These are phyloP conservation scores for Aspergillus fijiensis DNA, from an alignment of 2,329 filamentous ascomycete species.

Conservation along the genomic window DNA sequence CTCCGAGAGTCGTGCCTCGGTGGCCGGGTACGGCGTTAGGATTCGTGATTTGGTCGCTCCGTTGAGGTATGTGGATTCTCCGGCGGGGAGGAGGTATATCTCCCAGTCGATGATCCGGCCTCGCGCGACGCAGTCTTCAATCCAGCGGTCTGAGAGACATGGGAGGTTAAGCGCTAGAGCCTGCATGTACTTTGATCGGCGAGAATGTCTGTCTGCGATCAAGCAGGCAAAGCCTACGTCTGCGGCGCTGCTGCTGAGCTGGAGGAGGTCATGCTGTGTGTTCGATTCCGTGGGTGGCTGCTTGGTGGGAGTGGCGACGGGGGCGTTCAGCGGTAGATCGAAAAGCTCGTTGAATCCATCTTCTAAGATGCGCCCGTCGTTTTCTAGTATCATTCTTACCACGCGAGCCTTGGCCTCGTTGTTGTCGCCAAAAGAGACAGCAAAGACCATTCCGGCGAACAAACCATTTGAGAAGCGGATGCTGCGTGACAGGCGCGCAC, in stretches of 20 bases:
- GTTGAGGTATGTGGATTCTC: slow-evolving; percentile 72
- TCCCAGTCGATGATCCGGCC: slow-evolving; percentile 68
- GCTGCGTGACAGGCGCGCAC: slow-evolving; percentile 49
- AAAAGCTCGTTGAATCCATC: slow-evolving; percentile 83
- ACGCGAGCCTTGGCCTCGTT: slow-evolving; percentile 58
- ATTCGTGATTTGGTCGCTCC: slow-evolving; percentile 75
- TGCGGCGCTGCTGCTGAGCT: slow-evolving; percentile 54
- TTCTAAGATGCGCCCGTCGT: slow-evolving; percentile 70
- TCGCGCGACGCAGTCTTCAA: slow-evolving; percentile 67
- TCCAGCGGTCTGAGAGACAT: slow-evolving; percentile 80
- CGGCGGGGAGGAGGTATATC: slow-evolving; percentile 81
- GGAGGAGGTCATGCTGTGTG: slow-evolving; percentile 41
- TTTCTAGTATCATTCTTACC: slow-evolving; percentile 62
- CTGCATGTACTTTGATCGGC: slow-evolving; percentile 90
- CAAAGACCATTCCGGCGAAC: slow-evolving; percentile 83
- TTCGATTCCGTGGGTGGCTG: slow-evolving; percentile 18
- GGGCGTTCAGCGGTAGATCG: slow-evolving; percentile 43
- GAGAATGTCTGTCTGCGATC: slow-evolving; percentile 80
- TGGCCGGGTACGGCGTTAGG: slow-evolving; percentile 61
- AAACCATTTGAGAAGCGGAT: slow-evolving; percentile 44
- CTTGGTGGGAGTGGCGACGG: slow-evolving; percentile 29
- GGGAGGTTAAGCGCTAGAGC: slow-evolving; percentile 86
- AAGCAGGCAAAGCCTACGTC: slow-evolving; percentile 76
- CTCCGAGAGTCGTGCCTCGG: slow-evolving; percentile 55
- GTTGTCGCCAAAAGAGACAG: slow-evolving; percentile 69